phyloP scores from a whole-genome alignment of 2,329 filamentous ascomycete species.

The Cytospora chrysosperma region DNA sequence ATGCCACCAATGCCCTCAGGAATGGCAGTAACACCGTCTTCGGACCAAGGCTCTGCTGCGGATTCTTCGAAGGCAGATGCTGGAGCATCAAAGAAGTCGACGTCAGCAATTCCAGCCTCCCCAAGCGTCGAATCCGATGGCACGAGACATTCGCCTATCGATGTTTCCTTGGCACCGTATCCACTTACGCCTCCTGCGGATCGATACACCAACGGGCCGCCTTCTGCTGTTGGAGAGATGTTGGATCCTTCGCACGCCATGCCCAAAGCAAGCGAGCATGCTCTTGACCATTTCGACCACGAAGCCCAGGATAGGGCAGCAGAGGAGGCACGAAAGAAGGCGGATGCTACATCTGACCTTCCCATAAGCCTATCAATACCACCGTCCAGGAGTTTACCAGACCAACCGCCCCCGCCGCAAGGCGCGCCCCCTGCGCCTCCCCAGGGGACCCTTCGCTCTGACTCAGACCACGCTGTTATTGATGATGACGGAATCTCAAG shows the following conservation, averaged over 20 bases:
- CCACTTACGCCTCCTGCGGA: slow-evolving; percentile 64
- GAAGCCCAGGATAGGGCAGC: slow-evolving; percentile 52
- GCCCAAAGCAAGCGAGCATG: slow-evolving; percentile 61
- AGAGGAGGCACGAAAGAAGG: slow-evolving; percentile 46
- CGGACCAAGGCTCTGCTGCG: slow-evolving; percentile 24
- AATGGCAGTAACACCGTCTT: not conserved
- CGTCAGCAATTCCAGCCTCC: slow-evolving; percentile 44
- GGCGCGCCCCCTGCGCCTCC: slow-evolving; percentile 41
- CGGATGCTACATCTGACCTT: slow-evolving; percentile 46
- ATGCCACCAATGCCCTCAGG: slow-evolving; percentile 30
- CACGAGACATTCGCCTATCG: slow-evolving; percentile 57
- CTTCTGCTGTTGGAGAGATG: slow-evolving; percentile 49
- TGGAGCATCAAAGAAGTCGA: slow-evolving; percentile 33
- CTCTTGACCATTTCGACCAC: slow-evolving; percentile 55
- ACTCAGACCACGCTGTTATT: slow-evolving; percentile 41
- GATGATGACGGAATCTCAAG: slow-evolving; percentile 46
- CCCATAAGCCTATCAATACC: slow-evolving; percentile 53
- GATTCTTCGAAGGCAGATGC: slow-evolving; percentile 30
- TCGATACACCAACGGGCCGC: slow-evolving; percentile 36
- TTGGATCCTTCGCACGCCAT: slow-evolving; percentile 58
- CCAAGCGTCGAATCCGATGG: slow-evolving; percentile 51
- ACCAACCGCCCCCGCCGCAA: slow-evolving; percentile 55
- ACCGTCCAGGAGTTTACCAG: slow-evolving; percentile 56
- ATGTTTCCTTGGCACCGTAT: slow-evolving; percentile 60
- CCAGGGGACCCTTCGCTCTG: slow-evolving; percentile 35